Conservation (phyloP, 805 yeast species). For the Schwanniomyces sp. region DNA sequence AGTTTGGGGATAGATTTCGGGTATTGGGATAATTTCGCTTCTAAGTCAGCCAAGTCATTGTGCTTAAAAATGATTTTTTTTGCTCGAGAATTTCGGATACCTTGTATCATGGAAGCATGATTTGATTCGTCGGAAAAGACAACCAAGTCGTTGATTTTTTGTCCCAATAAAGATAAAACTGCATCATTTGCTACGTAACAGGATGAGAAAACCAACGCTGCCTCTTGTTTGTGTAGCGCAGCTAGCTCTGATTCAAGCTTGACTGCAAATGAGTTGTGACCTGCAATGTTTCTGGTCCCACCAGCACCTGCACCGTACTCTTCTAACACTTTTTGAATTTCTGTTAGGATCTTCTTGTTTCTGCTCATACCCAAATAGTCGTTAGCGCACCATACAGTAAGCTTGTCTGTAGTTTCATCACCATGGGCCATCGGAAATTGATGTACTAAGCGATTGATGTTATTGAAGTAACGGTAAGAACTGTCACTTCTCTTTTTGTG, state of each 20-base stretch:
- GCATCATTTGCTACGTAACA: conserved; percentile 98
- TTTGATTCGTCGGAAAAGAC: conserved; percentile 90
- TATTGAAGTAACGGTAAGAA: conserved; percentile 94
- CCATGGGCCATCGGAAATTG: conserved; percentile 95
- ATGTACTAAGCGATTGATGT: conserved; percentile 90
- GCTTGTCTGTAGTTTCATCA: conserved; percentile 70
- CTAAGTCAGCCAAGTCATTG: conserved; percentile 83
- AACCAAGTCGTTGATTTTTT: conserved; percentile 83
- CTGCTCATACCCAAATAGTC: conserved; percentile 96
- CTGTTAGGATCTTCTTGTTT: conserved; percentile 66
- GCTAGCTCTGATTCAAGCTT: conserved; percentile 84
- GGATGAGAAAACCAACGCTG: conserved; percentile 91
- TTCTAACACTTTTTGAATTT: conserved; percentile 80
- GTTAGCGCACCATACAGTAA: conserved; percentile 98
- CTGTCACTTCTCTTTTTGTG: conserved; percentile 78
- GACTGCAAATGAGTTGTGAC: conserved; percentile 91
- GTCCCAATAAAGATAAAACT: conserved; percentile 85
- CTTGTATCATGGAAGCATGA: conserved; percentile 98
- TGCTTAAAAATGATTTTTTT: conserved; percentile 89
- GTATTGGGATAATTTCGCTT: conserved; percentile 69
- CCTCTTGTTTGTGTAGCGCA: conserved; percentile 89
- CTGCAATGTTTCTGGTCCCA: conserved; percentile 98
- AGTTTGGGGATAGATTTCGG: conserved; percentile 88
- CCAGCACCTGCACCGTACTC: conserved; percentile 99
- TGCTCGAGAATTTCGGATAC: conserved; percentile 87